A percentile compares a stretch with the other conserved stretches of the same genome.
Conservation (phyloP, 306 rosid species). For the Prunus armeniaca region DNA sequence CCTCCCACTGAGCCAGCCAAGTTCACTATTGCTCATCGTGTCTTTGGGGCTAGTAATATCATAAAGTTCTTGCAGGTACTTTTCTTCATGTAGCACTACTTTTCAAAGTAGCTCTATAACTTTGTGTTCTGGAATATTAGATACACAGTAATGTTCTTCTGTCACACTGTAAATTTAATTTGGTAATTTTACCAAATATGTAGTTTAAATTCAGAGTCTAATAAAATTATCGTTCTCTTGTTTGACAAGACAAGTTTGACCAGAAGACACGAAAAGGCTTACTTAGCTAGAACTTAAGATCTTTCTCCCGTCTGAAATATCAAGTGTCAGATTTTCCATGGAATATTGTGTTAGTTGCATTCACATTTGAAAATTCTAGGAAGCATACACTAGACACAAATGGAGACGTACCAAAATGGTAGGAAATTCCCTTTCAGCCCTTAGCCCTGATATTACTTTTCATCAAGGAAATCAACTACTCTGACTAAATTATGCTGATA, state of each 20-base stretch:
- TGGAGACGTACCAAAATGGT: background rate
- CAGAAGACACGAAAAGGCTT: no score
- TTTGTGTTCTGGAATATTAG: background rate
- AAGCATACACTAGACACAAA: background rate
- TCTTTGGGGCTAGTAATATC: constrained; percentile 94
- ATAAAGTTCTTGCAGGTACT: constrained; percentile 89
- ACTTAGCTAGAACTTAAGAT: no score
- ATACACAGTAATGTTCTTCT: background rate
- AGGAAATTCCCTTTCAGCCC: background rate
- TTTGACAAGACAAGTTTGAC: no score
- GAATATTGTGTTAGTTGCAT: background rate
- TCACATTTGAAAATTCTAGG: constrained; percentile 13
- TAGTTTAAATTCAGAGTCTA: background rate
- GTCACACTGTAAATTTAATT: background rate
- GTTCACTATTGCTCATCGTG: constrained; percentile 87
- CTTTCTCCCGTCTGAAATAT: background rate
- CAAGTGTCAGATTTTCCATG: background rate
- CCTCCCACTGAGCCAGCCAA: constrained; percentile 92
- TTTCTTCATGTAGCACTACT: background rate
- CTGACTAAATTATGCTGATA: background rate
- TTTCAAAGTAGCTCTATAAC: background rate
- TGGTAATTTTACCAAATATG: background rate
- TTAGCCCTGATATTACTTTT: background rate
- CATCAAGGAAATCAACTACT: background rate
- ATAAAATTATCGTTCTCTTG: no score